Evolutionary conservation across 495 filamentous ascomycete species (phyloP), one percentile per base, ranked within the genome.

Genomic region (Cryomyces antarcticus): DNA sequence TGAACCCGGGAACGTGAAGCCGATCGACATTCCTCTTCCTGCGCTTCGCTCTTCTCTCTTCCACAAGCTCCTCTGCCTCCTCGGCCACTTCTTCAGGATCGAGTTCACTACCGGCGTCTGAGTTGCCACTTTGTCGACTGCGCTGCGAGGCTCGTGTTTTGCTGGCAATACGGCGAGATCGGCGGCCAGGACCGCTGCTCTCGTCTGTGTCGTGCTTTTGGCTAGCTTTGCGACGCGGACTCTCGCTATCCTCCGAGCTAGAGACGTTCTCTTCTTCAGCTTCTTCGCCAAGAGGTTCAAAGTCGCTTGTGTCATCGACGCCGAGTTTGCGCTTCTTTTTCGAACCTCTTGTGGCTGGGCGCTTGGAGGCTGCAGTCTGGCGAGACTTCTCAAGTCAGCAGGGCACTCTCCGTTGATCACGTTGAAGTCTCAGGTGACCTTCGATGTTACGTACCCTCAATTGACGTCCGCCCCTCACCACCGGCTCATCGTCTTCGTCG

Each of bases 221-320:
- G 28, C 56, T 65, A 35, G 43, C 48, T 48, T 71, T 67, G 30
- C 54, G 62, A 7, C 65, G 62, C n/a, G 65, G 63, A 28, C 43
- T 56, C 17, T 62, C 55, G 2, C 62, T 58, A 30, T 62, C 60
- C 30, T 62, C 71, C 9, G 69, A 69, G 24, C 65, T 67, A 1
- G 70, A 72, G 7, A 68, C 40, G 38, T 67, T 54, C 39, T 65
- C 66, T 46, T 84, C 83, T 41, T 78, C 72, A 7, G 66, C 71
- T 4, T 72, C 72, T 35, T 62, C 70, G 0, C 64, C 70, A 30
- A 77, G 77, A 6, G 84, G 84, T 51, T 93, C 83, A 52, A 93
- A 93, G 49, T 94, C 86, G 55, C 82, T 89, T 50, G 78, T 83
- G 11, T 80, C 79, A 45, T 86, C 75, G 35, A 35, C 45, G 17